A percentile compares a stretch with the other conserved stretches of the same genome.
Evolutionary conservation across 192 early-diverging fungal species (phyloP).

Genomic region (Allomyces arbusculus): DNA sequence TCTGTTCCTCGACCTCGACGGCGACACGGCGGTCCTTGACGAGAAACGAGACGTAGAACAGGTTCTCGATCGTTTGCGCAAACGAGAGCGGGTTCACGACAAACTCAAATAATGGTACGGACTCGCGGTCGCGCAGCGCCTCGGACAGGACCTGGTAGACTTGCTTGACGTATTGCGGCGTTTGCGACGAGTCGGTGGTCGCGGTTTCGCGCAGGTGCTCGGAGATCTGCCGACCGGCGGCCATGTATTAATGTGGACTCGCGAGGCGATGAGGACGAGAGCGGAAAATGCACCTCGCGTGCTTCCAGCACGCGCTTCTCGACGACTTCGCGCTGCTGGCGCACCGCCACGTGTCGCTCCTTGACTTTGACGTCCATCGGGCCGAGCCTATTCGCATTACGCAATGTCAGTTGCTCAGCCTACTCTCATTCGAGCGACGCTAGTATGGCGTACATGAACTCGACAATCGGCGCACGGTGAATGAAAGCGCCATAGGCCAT

Average conservation of each 20-base stretch:
- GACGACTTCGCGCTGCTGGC: background rate
- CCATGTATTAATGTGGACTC: too few relatives aligned
- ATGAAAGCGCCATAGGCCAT: slow-evolving; percentile 25
- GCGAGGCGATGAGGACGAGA: too few relatives aligned
- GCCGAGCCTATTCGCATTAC: slow-evolving; percentile 25
- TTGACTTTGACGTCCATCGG: slow-evolving; percentile 45
- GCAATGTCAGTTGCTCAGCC: background rate
- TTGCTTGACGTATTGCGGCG: slow-evolving; percentile 51
- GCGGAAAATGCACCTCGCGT: background rate
- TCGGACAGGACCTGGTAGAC: slow-evolving; percentile 40
- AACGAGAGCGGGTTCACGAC: slow-evolving; percentile 78
- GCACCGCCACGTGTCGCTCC: slow-evolving; percentile 10
- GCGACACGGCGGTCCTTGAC: slow-evolving; percentile 61
- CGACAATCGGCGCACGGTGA: slow-evolving; percentile 37
- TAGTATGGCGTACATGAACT: slow-evolving; percentile 42
- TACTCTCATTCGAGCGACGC: too few relatives aligned
- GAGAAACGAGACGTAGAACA: slow-evolving; percentile 94
- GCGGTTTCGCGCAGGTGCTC: slow-evolving; percentile 41
- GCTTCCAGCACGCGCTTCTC: background rate
- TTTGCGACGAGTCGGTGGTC: slow-evolving; percentile 69
- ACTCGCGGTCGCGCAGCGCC: slow-evolving; percentile 27
- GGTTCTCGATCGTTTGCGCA: slow-evolving; percentile 83
- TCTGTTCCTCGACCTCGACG: slow-evolving; percentile 37
- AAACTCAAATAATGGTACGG: slow-evolving; percentile 50
- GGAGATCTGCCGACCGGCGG: background rate